phyloP scores from a whole-genome alignment of 1,284 basidiomycete species.

The Fistulina hepatica region DNA sequence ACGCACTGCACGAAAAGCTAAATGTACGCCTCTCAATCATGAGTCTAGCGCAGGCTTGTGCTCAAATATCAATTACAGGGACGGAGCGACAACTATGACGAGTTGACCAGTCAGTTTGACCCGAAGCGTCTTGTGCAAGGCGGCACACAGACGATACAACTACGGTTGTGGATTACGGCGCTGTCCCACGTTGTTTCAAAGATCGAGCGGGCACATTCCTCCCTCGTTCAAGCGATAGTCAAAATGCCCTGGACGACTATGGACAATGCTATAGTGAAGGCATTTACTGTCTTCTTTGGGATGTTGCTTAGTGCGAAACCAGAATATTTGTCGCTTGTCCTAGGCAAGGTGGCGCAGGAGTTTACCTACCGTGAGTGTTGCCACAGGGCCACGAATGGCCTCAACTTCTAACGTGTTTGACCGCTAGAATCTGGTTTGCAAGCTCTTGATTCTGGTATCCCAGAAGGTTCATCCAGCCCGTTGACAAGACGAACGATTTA shows the following conservation, averaged over 20 bases:
- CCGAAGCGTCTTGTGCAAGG: conserved; percentile 29
- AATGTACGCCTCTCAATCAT: conserved; percentile 34
- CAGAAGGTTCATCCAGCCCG: conserved; percentile 55
- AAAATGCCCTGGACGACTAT: conserved; percentile 87
- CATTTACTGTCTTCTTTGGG: conserved; percentile 81
- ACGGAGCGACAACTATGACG: conserved; percentile 52
- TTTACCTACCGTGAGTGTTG: conserved; percentile 75
- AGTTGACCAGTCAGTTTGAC: conserved; percentile 64
- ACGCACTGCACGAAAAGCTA: conserved; percentile 67
- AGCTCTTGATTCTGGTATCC: conserved; percentile 41
- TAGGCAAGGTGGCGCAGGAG: conserved; percentile 73
- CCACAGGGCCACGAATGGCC: conserved; percentile 3
- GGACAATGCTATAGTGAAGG: conserved; percentile 73
- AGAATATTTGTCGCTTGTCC: conserved; percentile 81
- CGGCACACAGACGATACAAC: conserved; percentile 39
- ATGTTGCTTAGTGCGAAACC: conserved; percentile 90
- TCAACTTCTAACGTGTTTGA: conserved; percentile 5
- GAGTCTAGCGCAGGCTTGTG: conserved; percentile 3
- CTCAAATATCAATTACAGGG: conserved; percentile 38
- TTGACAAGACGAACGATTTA: conserved; percentile 80
- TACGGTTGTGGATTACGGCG: conserved; percentile 64
- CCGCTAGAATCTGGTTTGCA: conserved; percentile 66
- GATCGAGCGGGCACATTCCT: conserved; percentile 69
- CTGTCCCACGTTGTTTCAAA: conserved; percentile 74
- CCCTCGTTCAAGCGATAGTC: conserved; percentile 82